Percentiles rank a stretch among this genome's conserved stretches.
These are phyloP conservation scores for Crithidia expoeki DNA, from an alignment of 208 protist genomes.

Conservation along the genomic window DNA sequence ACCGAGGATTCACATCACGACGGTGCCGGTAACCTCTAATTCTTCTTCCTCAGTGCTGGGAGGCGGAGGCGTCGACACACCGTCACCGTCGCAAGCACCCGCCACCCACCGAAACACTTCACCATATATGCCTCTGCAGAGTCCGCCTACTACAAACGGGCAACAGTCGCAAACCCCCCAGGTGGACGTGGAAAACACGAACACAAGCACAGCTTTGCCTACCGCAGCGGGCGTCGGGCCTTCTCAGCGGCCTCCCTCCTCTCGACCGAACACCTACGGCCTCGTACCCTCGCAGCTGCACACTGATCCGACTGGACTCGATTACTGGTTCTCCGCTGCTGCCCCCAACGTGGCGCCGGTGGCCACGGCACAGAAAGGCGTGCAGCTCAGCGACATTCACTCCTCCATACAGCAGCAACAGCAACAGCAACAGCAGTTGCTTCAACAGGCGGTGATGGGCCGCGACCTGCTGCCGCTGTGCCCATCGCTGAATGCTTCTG, in stretches of 20 bases:
- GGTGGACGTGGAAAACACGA: neutral
- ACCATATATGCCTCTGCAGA: neutral
- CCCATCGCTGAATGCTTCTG: neutral
- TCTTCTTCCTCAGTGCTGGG: neutral
- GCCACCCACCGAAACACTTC: neutral
- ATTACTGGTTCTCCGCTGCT: conserved; percentile 24
- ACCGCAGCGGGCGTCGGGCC: neutral
- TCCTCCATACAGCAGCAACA: conserved; percentile 20
- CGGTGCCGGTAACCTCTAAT: too few species aligned
- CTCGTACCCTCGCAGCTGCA: conserved; percentile 33
- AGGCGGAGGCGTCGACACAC: neutral
- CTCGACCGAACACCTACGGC: conserved; percentile 38
- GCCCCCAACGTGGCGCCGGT: conserved; percentile 26
- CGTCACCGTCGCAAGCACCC: neutral
- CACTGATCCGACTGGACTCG: conserved; percentile 10
- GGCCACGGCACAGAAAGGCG: conserved; percentile 36
- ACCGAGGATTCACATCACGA: neutral
- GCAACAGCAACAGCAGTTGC: neutral
- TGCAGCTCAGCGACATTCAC: conserved; percentile 37
- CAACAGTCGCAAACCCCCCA: neutral
- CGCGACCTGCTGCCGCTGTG: neutral
- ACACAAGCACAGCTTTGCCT: neutral
- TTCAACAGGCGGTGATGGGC: neutral
- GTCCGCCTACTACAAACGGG: neutral
- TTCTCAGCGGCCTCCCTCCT: conserved; percentile 11